Percentiles rank a stretch among this genome's conserved stretches.
phyloP scores from a whole-genome alignment of 2,329 filamentous ascomycete species.

The Magnaporthales sp. region DNA sequence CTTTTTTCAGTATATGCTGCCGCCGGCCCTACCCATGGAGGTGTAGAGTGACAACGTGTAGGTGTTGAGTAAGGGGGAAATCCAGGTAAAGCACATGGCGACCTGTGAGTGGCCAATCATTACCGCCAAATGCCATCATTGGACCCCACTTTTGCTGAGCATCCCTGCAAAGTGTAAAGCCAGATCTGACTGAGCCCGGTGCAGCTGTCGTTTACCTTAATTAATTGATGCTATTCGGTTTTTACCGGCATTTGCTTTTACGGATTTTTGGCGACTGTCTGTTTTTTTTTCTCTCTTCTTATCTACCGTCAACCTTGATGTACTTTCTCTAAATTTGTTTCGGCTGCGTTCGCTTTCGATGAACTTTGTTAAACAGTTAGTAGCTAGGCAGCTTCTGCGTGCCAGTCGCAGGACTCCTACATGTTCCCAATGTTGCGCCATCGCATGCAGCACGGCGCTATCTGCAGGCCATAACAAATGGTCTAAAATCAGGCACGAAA shows the following conservation, averaged over 20 bases:
- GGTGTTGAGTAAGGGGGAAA: neutral
- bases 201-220: neutral
- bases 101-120: neutral
- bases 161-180: neutral
- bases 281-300: too few species aligned
- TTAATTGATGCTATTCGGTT: neutral
- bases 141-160: neutral
- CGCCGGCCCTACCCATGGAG: neutral
- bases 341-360: neutral
- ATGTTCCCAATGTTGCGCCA: constrained; percentile 32
- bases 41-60: neutral
- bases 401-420: neutral
- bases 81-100: neutral
- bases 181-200: neutral
- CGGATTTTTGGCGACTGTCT: neutral
- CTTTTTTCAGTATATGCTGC: neutral
- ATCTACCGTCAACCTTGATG: neutral
- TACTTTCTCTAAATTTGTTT: neutral
- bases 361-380: neutral
- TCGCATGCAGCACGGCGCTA: constrained; percentile 33
- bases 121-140: neutral
- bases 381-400: neutral
- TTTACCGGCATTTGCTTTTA: neutral
- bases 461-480: constrained; percentile 80
- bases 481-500: constrained; percentile 95